Evolutionary conservation across 1,284 basidiomycete genomes (phyloP), one percentile per base, ranked within the genome.

Genomic region (Cutaneotrichosporon cutaneum): DNA sequence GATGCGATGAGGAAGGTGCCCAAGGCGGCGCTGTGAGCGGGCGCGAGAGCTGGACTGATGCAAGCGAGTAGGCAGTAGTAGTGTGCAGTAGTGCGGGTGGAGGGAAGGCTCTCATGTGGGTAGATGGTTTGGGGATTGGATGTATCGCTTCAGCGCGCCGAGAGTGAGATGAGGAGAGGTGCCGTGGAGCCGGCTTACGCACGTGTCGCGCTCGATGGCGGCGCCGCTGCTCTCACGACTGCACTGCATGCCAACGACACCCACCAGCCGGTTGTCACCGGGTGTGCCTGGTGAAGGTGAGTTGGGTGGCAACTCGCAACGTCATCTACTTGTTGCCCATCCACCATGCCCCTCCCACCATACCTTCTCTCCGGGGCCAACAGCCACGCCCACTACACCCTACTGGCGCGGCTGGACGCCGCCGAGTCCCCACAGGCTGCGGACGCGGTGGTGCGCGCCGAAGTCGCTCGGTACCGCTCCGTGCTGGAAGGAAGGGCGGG

Each of bases 361-460:
- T 78, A 74, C 56, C 64, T 78, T 22, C 73, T 69, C 13, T 76
- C 75, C 6, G 72, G 71, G 2, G 75, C 77, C 6, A 73, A 71
- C n/a, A 76, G 74, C 7, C 59, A 75, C 48, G 66, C 74, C 1
- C 77, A 78, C 66, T 74, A 78, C 63, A 70, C 72, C 6, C 60
- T 76, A 22, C 61, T 77, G 10, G 71, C 68, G 11, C 66, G 59
- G 54, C 69, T 77, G 14, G 65, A 76, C 22, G 67, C 62, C 11
- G 70, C 71, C 1, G 33, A 21, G 24, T 70, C 69, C 7, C n/a
- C 39, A 9, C 68, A 71, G 32, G 75, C 72, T 52, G 68, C 72
- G 24, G 70, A 75, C 18, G 64, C 64, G 24, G 66, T 73, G 33
- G 62, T 74, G 0, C 10, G 13, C 0, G 50, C 54, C 1, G 71